A percentile compares a stretch with the other conserved stretches of the same genome.
These are phyloP conservation scores for Diaporthe capsici DNA, from an alignment of 2,329 filamentous ascomycete genomes.

Conservation along the genomic window DNA sequence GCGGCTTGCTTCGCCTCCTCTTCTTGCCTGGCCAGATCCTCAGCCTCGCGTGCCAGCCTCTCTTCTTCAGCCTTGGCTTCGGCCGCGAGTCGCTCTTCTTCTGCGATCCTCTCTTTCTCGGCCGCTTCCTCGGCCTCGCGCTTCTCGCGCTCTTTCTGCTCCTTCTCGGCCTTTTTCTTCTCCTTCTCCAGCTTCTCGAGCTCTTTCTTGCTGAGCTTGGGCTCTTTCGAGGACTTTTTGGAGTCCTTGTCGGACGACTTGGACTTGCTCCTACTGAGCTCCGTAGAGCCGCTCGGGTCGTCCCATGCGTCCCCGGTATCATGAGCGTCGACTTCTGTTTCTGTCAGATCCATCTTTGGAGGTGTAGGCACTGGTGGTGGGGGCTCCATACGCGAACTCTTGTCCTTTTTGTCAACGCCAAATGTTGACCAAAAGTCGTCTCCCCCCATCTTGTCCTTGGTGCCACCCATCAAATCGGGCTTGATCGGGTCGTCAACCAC, in stretches of 20 bases:
- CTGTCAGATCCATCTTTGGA: constrained; percentile 61
- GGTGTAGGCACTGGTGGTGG: constrained; percentile 65
- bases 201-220: constrained; percentile 64
- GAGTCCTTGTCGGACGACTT: constrained; percentile 57
- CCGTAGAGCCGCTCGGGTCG: constrained; percentile 47
- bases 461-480: constrained; percentile 61
- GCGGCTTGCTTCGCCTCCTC: constrained; percentile 40
- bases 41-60: constrained; percentile 38
- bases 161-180: constrained; percentile 47
- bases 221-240: constrained; percentile 51
- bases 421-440: constrained; percentile 59
- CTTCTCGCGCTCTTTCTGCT: constrained; percentile 43
- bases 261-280: constrained; percentile 49
- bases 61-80: constrained; percentile 41
- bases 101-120: constrained; percentile 36
- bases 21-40: constrained; percentile 37
- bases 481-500: constrained; percentile 59
- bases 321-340: constrained; percentile 54
- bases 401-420: constrained; percentile 60
- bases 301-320: constrained; percentile 52
- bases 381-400: constrained; percentile 53
- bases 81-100: constrained; percentile 41
- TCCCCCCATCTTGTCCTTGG: constrained; percentile 52
- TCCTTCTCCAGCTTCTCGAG: constrained; percentile 47
- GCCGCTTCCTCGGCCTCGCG: constrained; percentile 42